phyloP scores from a whole-genome alignment of 2,329 filamentous ascomycete species.

The Alternaria alternata region DNA sequence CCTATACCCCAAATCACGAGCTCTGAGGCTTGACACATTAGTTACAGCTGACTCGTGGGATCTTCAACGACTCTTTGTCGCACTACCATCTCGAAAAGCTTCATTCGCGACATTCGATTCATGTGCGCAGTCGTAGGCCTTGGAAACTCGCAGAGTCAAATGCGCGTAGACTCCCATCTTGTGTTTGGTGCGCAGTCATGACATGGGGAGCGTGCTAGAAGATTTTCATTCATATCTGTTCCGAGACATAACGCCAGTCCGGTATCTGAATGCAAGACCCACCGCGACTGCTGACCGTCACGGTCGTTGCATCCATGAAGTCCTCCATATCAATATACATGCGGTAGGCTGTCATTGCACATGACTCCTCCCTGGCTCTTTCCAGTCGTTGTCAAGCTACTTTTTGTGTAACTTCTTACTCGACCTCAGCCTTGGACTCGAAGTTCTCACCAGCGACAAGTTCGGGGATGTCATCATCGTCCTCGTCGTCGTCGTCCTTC shows the following conservation, averaged over 20 bases:
- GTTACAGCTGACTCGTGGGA: background rate
- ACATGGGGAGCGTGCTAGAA: slow-evolving; percentile 34
- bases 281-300: slow-evolving; percentile 38
- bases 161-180: background rate
- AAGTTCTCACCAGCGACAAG: slow-evolving; percentile 98
- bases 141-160: background rate
- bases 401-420: slow-evolving; percentile 63
- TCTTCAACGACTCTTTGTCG: background rate
- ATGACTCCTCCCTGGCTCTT: slow-evolving; percentile 28
- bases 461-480: slow-evolving; percentile 91
- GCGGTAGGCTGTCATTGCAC: slow-evolving; percentile 32
- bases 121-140: background rate
- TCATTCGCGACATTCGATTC: background rate
- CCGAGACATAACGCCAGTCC: slow-evolving; percentile 45
- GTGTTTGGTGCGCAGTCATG: background rate
- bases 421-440: slow-evolving; percentile 85
- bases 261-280: slow-evolving; percentile 43
- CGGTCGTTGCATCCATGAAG: slow-evolving; percentile 25
- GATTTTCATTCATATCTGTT: slow-evolving; percentile 49
- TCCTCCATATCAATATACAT: slow-evolving; percentile 35
- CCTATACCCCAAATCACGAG: background rate
- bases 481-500: slow-evolving; percentile 67
- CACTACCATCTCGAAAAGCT: background rate
- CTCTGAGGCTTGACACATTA: background rate
- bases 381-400: slow-evolving; percentile 23